These are phyloP conservation scores for Heritiera littoralis DNA, from an alignment of 345 rosid genomes.

Conservation along the genomic window DNA sequence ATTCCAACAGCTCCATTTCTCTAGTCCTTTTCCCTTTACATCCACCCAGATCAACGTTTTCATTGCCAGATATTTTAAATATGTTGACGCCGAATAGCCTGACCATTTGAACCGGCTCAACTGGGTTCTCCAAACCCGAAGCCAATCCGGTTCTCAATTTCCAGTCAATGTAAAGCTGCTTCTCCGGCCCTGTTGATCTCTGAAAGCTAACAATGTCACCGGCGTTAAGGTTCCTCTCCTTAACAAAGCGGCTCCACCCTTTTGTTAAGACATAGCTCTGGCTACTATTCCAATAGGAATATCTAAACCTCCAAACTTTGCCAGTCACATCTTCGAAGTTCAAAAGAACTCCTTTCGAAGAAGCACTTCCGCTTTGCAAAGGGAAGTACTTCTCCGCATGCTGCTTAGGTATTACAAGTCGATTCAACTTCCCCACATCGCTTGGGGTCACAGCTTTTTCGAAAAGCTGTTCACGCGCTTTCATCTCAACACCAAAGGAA, in stretches of 20 bases:
- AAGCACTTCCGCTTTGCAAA: conserved; percentile 36
- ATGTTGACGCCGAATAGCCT: conserved; percentile 87
- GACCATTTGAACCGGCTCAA: conserved; percentile 50
- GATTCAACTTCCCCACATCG: conserved; percentile 94
- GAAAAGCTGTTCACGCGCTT: conserved; percentile 65
- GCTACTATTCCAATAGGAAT: conserved; percentile 97
- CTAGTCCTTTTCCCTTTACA: conserved; percentile 59
- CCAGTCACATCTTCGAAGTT: conserved; percentile 73
- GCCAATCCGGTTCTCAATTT: conserved; percentile 35
- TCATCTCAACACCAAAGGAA: conserved; percentile 24
- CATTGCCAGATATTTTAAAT: conserved; percentile 40
- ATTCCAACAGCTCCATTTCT: conserved; percentile 55
- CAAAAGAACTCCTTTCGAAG: conserved; percentile 57
- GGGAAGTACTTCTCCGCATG: conserved; percentile 88
- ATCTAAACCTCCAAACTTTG: conserved; percentile 87
- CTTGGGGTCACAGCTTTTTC: conserved; percentile 92
- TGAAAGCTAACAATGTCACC: conserved; percentile 82
- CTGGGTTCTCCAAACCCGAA: conserved; percentile 23
- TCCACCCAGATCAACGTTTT: conserved; percentile 30
- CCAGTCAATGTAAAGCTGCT: conserved; percentile 66
- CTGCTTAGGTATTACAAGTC: conserved; percentile 89
- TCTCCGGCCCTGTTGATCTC: conserved; percentile 73
- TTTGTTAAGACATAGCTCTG: conserved; percentile 91
- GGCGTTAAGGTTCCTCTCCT: conserved; percentile 74
- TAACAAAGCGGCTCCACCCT: conserved; percentile 94